These are phyloP conservation scores for Gynochthodes officinalis DNA, from an alignment of 257 asterid genomes.

Conservation along the genomic window DNA sequence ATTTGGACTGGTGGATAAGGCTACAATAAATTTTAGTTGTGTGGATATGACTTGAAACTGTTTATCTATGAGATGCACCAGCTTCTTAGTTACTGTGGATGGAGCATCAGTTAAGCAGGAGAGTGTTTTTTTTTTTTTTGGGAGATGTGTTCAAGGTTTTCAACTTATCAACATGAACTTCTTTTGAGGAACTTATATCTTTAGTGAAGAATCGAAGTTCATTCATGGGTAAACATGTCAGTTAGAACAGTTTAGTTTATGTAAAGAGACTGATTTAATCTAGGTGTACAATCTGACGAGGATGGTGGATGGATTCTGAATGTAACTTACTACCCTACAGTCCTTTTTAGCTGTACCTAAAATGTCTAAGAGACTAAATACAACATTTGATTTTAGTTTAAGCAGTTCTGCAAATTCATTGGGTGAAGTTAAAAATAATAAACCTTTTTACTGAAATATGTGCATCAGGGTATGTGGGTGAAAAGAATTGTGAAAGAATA, in stretches of 20 bases:
- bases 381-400: not conserved
- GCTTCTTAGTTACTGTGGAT: not conserved
- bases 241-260: not conserved
- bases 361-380: not conserved
- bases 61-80: not conserved
- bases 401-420: not conserved
- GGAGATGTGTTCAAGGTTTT: not conserved
- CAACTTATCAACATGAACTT: not conserved
- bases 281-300: not conserved
- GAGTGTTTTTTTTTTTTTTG: not conserved
- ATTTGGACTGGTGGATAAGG: not conserved
- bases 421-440: not conserved
- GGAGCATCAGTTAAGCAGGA: not conserved
- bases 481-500: not conserved
- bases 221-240: not conserved
- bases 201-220: not conserved
- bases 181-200: not conserved
- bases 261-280: not conserved
- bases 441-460: not conserved
- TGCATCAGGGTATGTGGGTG: not conserved
- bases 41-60: not conserved
- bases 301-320: not conserved
- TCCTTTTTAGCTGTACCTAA: not conserved
- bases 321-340: too few relatives aligned
- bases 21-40: not conserved